Evolutionary conservation across 495 filamentous ascomycete species (phyloP).

Genomic region (Pseudomonodictys pantanalensis): DNA sequence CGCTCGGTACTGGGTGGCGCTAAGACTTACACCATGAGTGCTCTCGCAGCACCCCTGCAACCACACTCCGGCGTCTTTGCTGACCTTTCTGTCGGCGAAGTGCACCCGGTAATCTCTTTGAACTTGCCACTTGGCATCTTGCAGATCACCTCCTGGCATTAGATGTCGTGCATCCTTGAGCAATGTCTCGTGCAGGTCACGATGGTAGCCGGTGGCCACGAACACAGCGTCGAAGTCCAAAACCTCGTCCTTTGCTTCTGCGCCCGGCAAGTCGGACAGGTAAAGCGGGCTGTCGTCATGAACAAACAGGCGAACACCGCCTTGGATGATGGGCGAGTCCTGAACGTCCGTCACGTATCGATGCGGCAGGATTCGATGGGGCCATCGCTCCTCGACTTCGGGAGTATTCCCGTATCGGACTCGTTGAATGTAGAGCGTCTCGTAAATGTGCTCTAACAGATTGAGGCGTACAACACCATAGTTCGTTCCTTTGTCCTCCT

Average conservation of each 20-base stretch:
- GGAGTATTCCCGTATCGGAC: slow-evolving; percentile 55
- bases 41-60: slow-evolving; percentile 91
- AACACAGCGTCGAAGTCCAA: slow-evolving; percentile 78
- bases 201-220: slow-evolving; percentile 81
- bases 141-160: slow-evolving; percentile 52
- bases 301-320: slow-evolving; percentile 39
- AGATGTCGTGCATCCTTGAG: slow-evolving; percentile 62
- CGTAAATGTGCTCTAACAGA: slow-evolving; percentile 82
- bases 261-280: slow-evolving; percentile 33
- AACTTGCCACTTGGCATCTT: slow-evolving; percentile 41
- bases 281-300: slow-evolving; percentile 30
- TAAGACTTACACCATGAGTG: slow-evolving; percentile 75
- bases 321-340: slow-evolving; percentile 40
- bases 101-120: slow-evolving; percentile 70
- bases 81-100: slow-evolving; percentile 63
- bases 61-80: slow-evolving; percentile 70
- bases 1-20: neutral
- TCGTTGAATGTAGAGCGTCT: slow-evolving; percentile 78
- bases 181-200: slow-evolving; percentile 76
- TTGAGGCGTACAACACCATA: slow-evolving; percentile 89
- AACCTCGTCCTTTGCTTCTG: slow-evolving; percentile 46
- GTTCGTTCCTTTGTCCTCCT: slow-evolving; percentile 74
- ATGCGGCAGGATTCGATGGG: slow-evolving; percentile 69
- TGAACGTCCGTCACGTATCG: slow-evolving; percentile 61
- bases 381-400: slow-evolving; percentile 65